Evolutionary conservation across 2,329 filamentous ascomycete species (phyloP), one percentile per base, ranked within the genome.

Genomic region (Exophiala lecanii-corni): DNA sequence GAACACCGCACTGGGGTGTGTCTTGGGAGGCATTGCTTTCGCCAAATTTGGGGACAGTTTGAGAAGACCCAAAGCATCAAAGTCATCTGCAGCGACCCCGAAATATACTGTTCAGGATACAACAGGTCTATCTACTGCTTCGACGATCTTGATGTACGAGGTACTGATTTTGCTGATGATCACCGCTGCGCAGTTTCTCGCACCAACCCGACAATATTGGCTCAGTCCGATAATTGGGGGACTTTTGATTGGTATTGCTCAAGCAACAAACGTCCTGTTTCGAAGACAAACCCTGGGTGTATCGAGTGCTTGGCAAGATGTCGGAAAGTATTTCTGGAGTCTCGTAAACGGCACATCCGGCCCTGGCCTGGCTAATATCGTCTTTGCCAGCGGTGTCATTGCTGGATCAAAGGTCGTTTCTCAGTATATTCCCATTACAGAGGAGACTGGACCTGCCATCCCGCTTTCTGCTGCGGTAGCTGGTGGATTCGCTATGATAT

Each of bases 261-360:
- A 85, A 60, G 62, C 77, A 5, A 59, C 74, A 3, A 81, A 78
- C 0, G 59, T 83, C 0, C 45, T 76, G 9, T 55, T 73, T 23
- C 73, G 78, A 17, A 68, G 68, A 16, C 65, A 69, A 30, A 68
- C 81, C 45, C 59, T 86, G 3, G 81, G 81, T 4, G 74, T 80
- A 2, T 84, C 80, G 2, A 69, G 68, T 1, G 74, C 74, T 0
- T 84, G 78, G 52, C 78, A 82, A 55, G 78, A 84, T 54, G 51
- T 74, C 4, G 80, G 78, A 6, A 71, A 72, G 41, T 69, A 72
- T 51, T 67, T 81, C 49, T 73, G 71, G 65, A 68, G 68, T 57
- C 31, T 70, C 13, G 39, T 52, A n/a, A 39, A 45, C 2, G 39
- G 64, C 33, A 51, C 59, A 3, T 17, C 50, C 9, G 37, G 45